Conservation (phyloP, 2,329 filamentous ascomycete genomes). For the Periconia sp. region DNA sequence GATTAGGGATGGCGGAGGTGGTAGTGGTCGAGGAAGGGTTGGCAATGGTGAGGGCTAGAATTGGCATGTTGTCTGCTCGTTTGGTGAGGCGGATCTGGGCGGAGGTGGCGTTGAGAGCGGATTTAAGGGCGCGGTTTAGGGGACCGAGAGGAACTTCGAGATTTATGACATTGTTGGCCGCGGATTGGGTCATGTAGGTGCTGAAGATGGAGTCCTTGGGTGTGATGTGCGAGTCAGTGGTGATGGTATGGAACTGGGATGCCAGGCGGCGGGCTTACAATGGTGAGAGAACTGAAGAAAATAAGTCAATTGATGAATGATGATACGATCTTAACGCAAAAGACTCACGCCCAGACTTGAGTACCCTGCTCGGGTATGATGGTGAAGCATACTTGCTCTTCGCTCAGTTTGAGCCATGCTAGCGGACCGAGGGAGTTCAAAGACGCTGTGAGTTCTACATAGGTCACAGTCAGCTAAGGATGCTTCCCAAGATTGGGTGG, state of each 20-base stretch:
- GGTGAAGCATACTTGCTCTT: conserved; percentile 87
- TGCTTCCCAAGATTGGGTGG: neutral
- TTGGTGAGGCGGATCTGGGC: conserved; percentile 90
- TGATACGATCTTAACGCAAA: conserved; percentile 13
- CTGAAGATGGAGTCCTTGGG: conserved; percentile 82
- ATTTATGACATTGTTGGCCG: conserved; percentile 89
- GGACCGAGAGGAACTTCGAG: conserved; percentile 89
- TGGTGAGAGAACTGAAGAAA: conserved; percentile 41
- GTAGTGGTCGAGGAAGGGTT: conserved; percentile 64
- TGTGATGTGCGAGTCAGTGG: conserved; percentile 8
- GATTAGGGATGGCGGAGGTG: conserved; percentile 38
- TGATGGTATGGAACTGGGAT: neutral
- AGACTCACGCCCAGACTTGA: conserved; percentile 88
- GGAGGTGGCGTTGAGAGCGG: conserved; percentile 77
- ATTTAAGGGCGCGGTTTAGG: conserved; percentile 88
- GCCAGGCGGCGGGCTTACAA: conserved; percentile 41
- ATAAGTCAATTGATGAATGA: conserved; percentile 20
- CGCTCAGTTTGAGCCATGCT: conserved; percentile 86
- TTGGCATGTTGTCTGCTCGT: conserved; percentile 75
- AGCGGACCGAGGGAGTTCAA: conserved; percentile 73
- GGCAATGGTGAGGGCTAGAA: conserved; percentile 87
- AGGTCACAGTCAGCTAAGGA: conserved; percentile 4
- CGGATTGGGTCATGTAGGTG: conserved; percentile 84
- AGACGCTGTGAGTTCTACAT: conserved; percentile 62
- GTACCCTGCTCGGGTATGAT: conserved; percentile 93